Percentiles rank a stretch among this genome's conserved stretches.
phyloP scores from a whole-genome alignment of 768 basidiomycete species.

The Pilatotrama ljubarskyi region DNA sequence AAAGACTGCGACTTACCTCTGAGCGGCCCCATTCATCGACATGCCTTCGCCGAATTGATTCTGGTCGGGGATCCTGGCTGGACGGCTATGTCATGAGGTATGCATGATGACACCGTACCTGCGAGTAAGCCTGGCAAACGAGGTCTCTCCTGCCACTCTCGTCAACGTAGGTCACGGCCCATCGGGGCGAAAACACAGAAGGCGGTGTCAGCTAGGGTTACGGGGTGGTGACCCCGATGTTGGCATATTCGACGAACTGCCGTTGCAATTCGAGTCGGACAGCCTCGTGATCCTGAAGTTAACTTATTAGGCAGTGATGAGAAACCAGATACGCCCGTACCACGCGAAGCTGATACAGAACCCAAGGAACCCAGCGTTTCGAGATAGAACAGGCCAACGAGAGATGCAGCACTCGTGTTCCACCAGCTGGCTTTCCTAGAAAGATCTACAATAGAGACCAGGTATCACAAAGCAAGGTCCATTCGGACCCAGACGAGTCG shows the following conservation, averaged over 20 bases:
- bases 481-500: background rate
- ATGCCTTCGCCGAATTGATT: background rate
- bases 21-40: background rate
- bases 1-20: constrained; percentile 10
- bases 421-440: background rate
- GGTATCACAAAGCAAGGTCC: background rate
- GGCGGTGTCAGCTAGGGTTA: constrained; percentile 13
- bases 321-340: constrained; percentile 8
- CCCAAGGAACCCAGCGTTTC: background rate
- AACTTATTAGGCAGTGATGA: constrained; percentile 3
- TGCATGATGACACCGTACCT: background rate
- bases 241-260: background rate
- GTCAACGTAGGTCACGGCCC: constrained; percentile 5
- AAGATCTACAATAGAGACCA: background rate
- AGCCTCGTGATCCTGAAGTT: background rate
- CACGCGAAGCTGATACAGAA: background rate
- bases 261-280: background rate
- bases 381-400: background rate
- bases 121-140: background rate
- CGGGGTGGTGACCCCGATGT: background rate
- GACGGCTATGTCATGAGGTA: constrained; percentile 7
- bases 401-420: background rate
- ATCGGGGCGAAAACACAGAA: background rate
- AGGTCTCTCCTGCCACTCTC: background rate
- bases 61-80: background rate